phyloP scores from a whole-genome alignment of 805 yeast genomes.

The Saccharomycopsis synnaedendra region DNA sequence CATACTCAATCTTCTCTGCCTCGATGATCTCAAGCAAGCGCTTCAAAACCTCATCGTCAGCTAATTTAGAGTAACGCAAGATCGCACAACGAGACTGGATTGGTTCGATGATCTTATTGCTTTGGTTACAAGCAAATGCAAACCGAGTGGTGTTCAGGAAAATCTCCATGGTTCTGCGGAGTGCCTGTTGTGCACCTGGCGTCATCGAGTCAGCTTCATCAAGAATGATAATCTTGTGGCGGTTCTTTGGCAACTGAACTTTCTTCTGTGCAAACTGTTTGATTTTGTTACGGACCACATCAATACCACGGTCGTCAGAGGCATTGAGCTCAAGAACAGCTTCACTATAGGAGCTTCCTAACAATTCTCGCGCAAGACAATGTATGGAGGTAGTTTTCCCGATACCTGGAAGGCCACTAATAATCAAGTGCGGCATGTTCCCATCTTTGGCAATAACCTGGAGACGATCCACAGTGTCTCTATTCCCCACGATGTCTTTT shows the following conservation, averaged over 20 bases:
- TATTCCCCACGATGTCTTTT: constrained; percentile 86
- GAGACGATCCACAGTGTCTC: constrained; percentile 77
- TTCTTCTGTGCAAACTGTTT: constrained; percentile 95
- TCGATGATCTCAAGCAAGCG: constrained; percentile 63
- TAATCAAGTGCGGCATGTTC: constrained; percentile 93
- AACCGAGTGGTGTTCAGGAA: constrained; percentile 93
- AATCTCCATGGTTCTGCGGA: constrained; percentile 90
- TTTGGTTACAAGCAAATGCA: constrained; percentile 97
- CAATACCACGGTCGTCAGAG: constrained; percentile 95
- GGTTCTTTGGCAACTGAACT: constrained; percentile 74
- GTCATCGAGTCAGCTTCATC: constrained; percentile 98
- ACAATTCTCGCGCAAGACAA: constrained; percentile 75
- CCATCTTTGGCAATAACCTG: constrained; percentile 84
- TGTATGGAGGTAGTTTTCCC: constrained; percentile 94
- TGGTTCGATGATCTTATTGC: constrained; percentile 92
- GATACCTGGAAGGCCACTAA: constrained; percentile 94
- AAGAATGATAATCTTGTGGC: constrained; percentile 84
- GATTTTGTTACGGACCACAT: constrained; percentile 86
- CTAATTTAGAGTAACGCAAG: constrained; percentile 66
- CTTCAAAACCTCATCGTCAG: constrained; percentile 76
- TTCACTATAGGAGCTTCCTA: constrained; percentile 61
- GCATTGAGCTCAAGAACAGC: constrained; percentile 94
- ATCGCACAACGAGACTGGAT: constrained; percentile 95
- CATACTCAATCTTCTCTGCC: constrained; percentile 60
- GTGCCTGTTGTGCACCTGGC: constrained; percentile 91